phyloP scores from a whole-genome alignment of 2,329 filamentous ascomycete genomes.

The Achaetomium macrosporum region DNA sequence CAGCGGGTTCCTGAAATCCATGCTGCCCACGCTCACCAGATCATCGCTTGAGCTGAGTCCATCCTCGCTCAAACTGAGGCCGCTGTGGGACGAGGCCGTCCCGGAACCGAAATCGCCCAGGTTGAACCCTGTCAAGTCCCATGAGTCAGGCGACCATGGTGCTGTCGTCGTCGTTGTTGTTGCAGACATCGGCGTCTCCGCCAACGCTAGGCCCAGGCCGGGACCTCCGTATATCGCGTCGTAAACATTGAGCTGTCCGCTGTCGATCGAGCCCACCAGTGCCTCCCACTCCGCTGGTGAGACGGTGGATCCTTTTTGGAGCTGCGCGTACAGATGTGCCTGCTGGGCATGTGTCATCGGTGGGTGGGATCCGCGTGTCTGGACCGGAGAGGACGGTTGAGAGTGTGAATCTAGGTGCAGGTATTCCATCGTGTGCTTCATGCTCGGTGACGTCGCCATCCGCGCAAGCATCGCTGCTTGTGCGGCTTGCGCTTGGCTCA shows the following conservation, averaged over 20 bases:
- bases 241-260: conserved; percentile 76
- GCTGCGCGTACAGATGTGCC: conserved; percentile 33
- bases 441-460: conserved; percentile 32
- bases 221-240: conserved; percentile 64
- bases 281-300: conserved; percentile 75
- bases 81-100: conserved; percentile 41
- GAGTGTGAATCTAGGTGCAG: conserved; percentile 43
- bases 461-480: conserved; percentile 32
- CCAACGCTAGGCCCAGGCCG: conserved; percentile 45
- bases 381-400: conserved; percentile 45
- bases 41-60: conserved; percentile 53
- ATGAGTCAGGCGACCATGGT: conserved; percentile 52
- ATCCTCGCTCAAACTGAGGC: conserved; percentile 52
- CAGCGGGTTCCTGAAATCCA: conserved; percentile 29
- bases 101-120: conserved; percentile 42
- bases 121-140: conserved; percentile 48
- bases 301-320: conserved; percentile 39
- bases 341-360: conserved; percentile 15
- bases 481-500: conserved; percentile 35
- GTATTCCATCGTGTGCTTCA: conserved; percentile 53
- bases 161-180: conserved; percentile 24
- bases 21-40: conserved; percentile 41
- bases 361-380: conserved; percentile 33
- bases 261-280: conserved; percentile 72
- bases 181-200: conserved; percentile 39